Evolutionary conservation across 345 rosid genomes (phyloP).

Genomic region (Linum tenue): DNA sequence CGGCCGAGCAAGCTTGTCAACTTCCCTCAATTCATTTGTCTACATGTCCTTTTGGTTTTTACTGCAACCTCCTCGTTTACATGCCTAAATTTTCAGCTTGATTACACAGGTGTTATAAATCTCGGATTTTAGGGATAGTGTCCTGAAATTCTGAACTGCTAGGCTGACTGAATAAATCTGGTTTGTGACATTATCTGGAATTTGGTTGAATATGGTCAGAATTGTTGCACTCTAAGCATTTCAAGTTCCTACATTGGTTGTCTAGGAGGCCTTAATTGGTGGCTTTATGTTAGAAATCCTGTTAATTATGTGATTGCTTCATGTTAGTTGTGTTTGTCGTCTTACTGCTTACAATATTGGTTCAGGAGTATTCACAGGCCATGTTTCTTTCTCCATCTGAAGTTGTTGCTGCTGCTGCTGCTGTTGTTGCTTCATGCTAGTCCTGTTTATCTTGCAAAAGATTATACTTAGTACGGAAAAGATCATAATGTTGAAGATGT

Average conservation of each 20-base stretch:
- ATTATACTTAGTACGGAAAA: background rate
- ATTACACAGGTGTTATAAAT: background rate
- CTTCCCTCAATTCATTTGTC: background rate
- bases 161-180: background rate
- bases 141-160: background rate
- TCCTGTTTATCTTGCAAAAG: no score
- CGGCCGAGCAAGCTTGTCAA: background rate
- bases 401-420: no score
- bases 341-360: no score
- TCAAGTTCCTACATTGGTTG: background rate
- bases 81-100: background rate
- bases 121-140: background rate
- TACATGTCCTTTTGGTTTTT: background rate
- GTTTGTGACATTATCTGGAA: background rate
- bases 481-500: background rate
- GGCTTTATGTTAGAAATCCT: no score
- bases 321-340: no score
- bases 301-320: no score
- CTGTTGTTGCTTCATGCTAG: no score
- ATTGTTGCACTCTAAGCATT: background rate
- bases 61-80: background rate
- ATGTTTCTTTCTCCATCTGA: no score
- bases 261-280: background rate
- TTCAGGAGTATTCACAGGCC: no score
- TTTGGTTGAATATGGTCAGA: background rate